Conservation (phyloP, 805 yeast species). For the Metschnikowia shivogae region DNA sequence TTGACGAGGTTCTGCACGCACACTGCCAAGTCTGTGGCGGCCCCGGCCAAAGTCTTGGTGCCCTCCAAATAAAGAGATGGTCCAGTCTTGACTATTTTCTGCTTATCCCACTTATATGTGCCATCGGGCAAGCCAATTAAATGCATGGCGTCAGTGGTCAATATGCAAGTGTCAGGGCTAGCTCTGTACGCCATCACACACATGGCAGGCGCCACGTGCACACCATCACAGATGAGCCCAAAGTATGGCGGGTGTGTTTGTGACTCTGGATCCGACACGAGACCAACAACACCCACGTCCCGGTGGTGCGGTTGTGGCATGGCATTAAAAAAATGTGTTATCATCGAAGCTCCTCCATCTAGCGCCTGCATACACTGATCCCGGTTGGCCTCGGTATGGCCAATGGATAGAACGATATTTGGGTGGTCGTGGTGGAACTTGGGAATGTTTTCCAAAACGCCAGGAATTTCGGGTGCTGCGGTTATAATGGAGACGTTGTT, state of each 20-base stretch:
- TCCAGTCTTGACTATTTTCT: conserved; percentile 47
- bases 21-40: conserved; percentile 51
- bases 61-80: conserved; percentile 45
- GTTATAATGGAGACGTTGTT: conserved; percentile 42
- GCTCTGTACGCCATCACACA: conserved; percentile 47
- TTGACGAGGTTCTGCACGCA: conserved; percentile 47
- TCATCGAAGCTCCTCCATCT: conserved; percentile 52
- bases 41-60: conserved; percentile 57
- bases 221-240: conserved; percentile 56
- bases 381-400: conserved; percentile 44
- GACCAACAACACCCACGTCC: conserved; percentile 54
- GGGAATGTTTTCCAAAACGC: conserved; percentile 42
- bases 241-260: conserved; percentile 38
- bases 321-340: conserved; percentile 59
- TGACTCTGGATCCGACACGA: conserved; percentile 30
- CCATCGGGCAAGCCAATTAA: conserved; percentile 57
- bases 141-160: conserved; percentile 59
- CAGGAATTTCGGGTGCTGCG: conserved; percentile 50
- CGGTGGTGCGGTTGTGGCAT: conserved; percentile 61
- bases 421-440: conserved; percentile 21
- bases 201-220: conserved; percentile 55
- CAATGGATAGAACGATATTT: conserved; percentile 41
- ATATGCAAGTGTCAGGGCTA: conserved; percentile 48
- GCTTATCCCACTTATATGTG: conserved; percentile 49
- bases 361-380: conserved; percentile 41